Conservation (phyloP, 2,329 filamentous ascomycete species). For the Diaporthe citriasiana region DNA sequence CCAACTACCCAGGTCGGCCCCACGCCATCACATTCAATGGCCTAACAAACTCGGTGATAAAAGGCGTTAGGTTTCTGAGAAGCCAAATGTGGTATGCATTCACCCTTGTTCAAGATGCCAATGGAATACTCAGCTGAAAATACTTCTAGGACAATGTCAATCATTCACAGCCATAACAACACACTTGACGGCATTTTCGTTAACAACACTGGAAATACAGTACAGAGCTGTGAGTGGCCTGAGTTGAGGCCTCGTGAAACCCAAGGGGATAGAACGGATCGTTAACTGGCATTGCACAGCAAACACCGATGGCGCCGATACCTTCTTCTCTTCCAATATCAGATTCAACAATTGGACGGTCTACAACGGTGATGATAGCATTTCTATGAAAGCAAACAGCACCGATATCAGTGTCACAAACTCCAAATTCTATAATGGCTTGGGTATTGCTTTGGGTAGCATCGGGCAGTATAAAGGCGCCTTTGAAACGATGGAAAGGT, state of each 20-base stretch:
- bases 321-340: conserved; percentile 46
- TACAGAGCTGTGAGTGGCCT: conserved; percentile 42
- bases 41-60: conserved; percentile 59
- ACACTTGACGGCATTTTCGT: conserved; percentile 61
- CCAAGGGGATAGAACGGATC: no score
- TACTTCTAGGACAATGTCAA: conserved; percentile 56
- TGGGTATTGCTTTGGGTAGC: conserved; percentile 61
- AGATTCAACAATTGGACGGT: conserved; percentile 49
- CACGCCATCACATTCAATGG: conserved; percentile 63
- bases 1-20: conserved; percentile 61
- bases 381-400: conserved; percentile 47
- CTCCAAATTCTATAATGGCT: conserved; percentile 56
- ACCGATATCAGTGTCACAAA: conserved; percentile 53
- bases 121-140: not conserved
- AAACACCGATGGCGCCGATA: conserved; percentile 53
- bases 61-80: conserved; percentile 60
- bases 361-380: conserved; percentile 46
- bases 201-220: conserved; percentile 56
- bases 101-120: not conserved
- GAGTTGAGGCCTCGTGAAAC: not conserved
- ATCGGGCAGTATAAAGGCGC: conserved; percentile 62
- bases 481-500: conserved; percentile 59
- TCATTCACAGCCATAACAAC: conserved; percentile 59
- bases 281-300: conserved; percentile 31
- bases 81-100: conserved; percentile 65